Evolutionary conservation across 495 filamentous ascomycete genomes (phyloP).

Genomic region (Penicillium maclennaniae): DNA sequence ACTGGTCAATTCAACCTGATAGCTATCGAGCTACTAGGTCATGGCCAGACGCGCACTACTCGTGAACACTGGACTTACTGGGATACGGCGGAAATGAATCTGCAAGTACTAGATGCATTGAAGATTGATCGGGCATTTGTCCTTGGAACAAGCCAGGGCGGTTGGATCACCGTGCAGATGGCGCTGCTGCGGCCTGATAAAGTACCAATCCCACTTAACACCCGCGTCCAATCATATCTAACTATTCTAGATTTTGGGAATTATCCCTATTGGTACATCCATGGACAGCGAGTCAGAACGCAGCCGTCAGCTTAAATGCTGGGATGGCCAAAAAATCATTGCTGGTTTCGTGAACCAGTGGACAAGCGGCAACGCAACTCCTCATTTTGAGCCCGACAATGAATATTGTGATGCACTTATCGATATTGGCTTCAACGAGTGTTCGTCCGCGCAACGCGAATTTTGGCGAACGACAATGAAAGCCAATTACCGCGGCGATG

Average conservation of each 20-base stretch:
- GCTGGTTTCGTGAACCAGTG: slow-evolving; percentile 43
- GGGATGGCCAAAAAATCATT: slow-evolving; percentile 48
- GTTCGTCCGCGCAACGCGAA: slow-evolving; percentile 30
- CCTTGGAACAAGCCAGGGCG: slow-evolving; percentile 60
- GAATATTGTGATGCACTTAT: slow-evolving; percentile 53
- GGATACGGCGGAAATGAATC: slow-evolving; percentile 49
- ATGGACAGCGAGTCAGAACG: slow-evolving; percentile 58
- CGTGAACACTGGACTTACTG: slow-evolving; percentile 49
- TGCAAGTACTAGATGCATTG: slow-evolving; percentile 51
- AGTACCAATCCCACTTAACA: slow-evolving; percentile 20
- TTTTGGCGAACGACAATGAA: slow-evolving; percentile 55
- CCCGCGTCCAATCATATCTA: neutral
- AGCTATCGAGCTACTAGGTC: slow-evolving; percentile 50
- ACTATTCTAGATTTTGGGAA: slow-evolving; percentile 46
- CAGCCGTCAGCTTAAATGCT: slow-evolving; percentile 50
- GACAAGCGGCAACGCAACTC: slow-evolving; percentile 38
- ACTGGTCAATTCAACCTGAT: slow-evolving; percentile 40
- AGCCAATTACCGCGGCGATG: slow-evolving; percentile 54
- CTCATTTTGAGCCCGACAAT: slow-evolving; percentile 53
- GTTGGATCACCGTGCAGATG: slow-evolving; percentile 59
- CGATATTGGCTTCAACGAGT: slow-evolving; percentile 51
- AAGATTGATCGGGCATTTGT: slow-evolving; percentile 53
- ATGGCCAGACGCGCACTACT: slow-evolving; percentile 42
- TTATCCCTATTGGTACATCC: slow-evolving; percentile 60
- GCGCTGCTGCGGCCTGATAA: slow-evolving; percentile 56